Conservation (phyloP, 352 stramenopile species). For the Phytophthora pluvialis region DNA sequence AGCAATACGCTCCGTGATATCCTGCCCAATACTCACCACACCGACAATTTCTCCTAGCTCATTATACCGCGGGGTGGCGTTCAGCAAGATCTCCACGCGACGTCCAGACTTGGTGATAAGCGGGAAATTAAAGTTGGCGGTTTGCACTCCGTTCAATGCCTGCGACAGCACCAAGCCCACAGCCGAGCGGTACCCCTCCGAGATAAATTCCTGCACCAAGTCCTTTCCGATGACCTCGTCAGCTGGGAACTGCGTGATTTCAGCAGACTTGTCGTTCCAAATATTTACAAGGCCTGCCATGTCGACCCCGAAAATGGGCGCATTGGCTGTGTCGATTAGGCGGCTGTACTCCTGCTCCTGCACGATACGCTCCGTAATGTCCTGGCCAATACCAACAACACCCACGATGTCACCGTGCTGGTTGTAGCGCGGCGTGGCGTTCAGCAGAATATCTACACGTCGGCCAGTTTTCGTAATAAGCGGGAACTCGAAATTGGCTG, state of each 20-base stretch:
- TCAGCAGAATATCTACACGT: constrained; percentile 83
- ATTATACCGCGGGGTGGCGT: constrained; percentile 79
- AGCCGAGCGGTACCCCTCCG: constrained; percentile 65
- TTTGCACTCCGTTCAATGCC: constrained; percentile 72
- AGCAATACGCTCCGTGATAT: constrained; percentile 89
- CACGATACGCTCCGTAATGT: constrained; percentile 83
- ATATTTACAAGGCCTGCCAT: constrained; percentile 82
- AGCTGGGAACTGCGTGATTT: constrained; percentile 88
- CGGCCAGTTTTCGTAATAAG: constrained; percentile 82
- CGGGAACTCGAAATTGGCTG: constrained; percentile 90
- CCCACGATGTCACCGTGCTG: constrained; percentile 82
- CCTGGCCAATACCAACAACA: constrained; percentile 83
- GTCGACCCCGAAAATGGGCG: constrained; percentile 89
- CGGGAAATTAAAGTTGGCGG: constrained; percentile 87
- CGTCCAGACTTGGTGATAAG: constrained; percentile 79
- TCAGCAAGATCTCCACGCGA: constrained; percentile 81
- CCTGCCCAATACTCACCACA: constrained; percentile 86
- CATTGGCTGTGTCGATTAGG: constrained; percentile 90
- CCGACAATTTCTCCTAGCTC: constrained; percentile 78
- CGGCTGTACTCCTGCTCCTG: constrained; percentile 90
- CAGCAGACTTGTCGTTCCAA: constrained; percentile 92
- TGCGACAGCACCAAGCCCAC: constrained; percentile 75
- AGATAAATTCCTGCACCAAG: constrained; percentile 92
- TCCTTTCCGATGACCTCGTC: constrained; percentile 90
- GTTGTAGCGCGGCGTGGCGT: constrained; percentile 84